Conservation (phyloP, 1,284 basidiomycete genomes). For the Austroboletus novae-zelandiae region DNA sequence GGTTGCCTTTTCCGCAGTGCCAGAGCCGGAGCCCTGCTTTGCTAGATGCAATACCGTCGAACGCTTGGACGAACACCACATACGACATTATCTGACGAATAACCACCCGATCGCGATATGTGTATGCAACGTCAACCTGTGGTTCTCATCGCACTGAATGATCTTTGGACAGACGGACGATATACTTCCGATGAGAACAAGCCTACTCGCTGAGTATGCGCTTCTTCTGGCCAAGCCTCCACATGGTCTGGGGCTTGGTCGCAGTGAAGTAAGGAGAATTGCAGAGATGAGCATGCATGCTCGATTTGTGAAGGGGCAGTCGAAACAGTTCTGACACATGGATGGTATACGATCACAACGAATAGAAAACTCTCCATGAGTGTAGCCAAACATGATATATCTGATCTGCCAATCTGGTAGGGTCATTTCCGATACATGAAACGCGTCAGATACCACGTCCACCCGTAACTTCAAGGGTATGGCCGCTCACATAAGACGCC, state of each 20-base stretch:
- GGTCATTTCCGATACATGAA: not conserved
- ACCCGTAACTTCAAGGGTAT: constrained; percentile 80
- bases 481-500: constrained; percentile 78
- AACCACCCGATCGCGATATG: constrained; percentile 74
- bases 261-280: constrained; percentile 54
- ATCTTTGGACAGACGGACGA: constrained; percentile 66
- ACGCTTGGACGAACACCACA: constrained; percentile 66
- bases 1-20: not conserved
- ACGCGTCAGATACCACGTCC: constrained; percentile 59
- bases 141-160: not conserved
- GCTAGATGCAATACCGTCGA: constrained; percentile 69
- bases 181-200: constrained; percentile 71
- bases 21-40: not conserved
- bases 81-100: constrained; percentile 60
- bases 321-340: not conserved
- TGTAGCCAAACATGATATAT: no score
- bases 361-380: no score
- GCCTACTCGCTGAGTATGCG: constrained; percentile 72
- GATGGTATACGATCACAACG: no score
- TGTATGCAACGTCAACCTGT: constrained; percentile 43
- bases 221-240: constrained; percentile 68
- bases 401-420: no score
- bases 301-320: constrained; percentile 35
- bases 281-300: constrained; percentile 62
- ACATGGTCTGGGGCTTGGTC: constrained; percentile 62